Conservation (phyloP, 306 rosid species). For the Quercus cerris region DNA sequence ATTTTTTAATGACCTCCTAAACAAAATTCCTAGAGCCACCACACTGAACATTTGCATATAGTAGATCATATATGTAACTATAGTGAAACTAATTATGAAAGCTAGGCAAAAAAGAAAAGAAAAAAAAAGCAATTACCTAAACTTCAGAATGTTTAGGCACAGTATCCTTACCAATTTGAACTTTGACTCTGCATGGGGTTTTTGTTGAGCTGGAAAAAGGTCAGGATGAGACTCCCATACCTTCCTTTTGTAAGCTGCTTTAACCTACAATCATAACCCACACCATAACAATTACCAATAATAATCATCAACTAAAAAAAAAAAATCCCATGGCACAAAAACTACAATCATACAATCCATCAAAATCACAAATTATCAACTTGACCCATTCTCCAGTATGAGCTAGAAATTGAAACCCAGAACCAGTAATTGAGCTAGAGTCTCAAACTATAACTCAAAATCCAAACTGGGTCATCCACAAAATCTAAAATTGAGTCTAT, state of each 20-base stretch:
- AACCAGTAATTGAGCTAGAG: not conserved
- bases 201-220: constrained; percentile 58
- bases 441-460: not conserved
- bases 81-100: not conserved
- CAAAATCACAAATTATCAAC: constrained; percentile 3
- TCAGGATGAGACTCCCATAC: constrained; percentile 89
- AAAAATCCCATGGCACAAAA: not conserved
- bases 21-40: not conserved
- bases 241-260: constrained; percentile 68
- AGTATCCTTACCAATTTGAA: constrained; percentile 55
- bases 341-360: not conserved
- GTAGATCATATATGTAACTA: not conserved
- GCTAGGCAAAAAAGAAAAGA: not conserved
- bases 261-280: constrained; percentile 39
- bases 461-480: not conserved
- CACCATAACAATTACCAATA: not conserved
- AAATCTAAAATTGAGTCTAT: constrained; percentile 16
- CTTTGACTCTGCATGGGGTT: constrained; percentile 59
- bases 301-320: not conserved
- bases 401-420: not conserved
- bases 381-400: not conserved
- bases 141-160: not conserved
- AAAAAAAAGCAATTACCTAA: not conserved
- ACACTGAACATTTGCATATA: not conserved
- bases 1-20: not conserved